A percentile compares a stretch with the other conserved stretches of the same genome.
These are phyloP conservation scores for Casuarina glauca DNA, from an alignment of 306 rosid genomes.

Conservation along the genomic window DNA sequence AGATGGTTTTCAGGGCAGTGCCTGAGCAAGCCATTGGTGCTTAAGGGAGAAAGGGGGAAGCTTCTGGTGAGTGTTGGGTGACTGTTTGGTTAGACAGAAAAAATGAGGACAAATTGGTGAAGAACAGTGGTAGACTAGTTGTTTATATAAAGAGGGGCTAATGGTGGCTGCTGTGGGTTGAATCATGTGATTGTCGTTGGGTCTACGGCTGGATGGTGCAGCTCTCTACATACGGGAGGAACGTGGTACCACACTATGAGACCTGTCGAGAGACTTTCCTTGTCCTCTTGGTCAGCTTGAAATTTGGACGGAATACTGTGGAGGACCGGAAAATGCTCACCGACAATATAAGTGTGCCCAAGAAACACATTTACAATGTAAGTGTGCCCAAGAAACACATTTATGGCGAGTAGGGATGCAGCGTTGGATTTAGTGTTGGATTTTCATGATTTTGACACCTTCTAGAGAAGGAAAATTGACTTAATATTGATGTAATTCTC, in stretches of 20 bases:
- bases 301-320: neutral
- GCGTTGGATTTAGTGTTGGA: neutral
- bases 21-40: constrained; percentile 47
- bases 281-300: neutral
- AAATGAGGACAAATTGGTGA: neutral
- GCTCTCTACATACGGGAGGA: neutral
- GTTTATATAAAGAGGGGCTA: neutral
- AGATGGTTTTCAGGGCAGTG: constrained; percentile 29
- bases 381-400: neutral
- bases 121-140: neutral
- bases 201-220: neutral
- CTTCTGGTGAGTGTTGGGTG: neutral
- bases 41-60: neutral
- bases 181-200: neutral
- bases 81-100: constrained; percentile 2
- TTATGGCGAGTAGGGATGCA: neutral
- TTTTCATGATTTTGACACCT: neutral
- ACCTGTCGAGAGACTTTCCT: neutral
- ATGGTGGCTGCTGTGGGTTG: neutral
- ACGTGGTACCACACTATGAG: too few relatives aligned
- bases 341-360: neutral
- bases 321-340: neutral
- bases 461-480: neutral
- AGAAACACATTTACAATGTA: too few relatives aligned
- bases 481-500: neutral